Percentiles rank a stretch among this genome's conserved stretches.
phyloP scores from a whole-genome alignment of 192 early-diverging fungal genomes.

The Linnemannia hyalina region DNA sequence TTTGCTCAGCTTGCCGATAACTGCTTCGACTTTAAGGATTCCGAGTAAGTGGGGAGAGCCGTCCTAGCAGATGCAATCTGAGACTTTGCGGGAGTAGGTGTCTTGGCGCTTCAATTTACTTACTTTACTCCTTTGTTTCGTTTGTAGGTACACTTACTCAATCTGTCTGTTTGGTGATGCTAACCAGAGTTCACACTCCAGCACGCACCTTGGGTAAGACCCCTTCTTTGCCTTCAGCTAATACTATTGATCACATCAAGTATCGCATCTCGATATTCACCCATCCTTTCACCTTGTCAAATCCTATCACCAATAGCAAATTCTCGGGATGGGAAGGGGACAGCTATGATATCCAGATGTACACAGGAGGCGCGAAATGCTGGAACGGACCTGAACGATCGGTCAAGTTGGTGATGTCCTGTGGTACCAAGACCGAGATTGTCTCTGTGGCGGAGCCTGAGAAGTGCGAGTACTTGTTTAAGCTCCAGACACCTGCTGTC shows the following conservation, averaged over 20 bases:
- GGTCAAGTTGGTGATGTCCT: constrained; percentile 69
- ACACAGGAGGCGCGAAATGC: constrained; percentile 82
- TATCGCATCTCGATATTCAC: not conserved
- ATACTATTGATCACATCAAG: too few relatives aligned
- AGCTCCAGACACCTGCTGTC: constrained; percentile 83
- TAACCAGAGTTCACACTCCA: constrained; percentile 74
- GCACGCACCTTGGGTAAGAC: constrained; percentile 65
- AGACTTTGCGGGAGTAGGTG: too few relatives aligned
- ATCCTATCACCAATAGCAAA: constrained; percentile 37
- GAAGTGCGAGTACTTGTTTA: constrained; percentile 93
- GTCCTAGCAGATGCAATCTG: too few relatives aligned
- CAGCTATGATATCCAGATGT: constrained; percentile 74
- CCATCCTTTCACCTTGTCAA: not conserved
- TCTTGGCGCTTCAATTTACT: not conserved
- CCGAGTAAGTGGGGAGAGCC: constrained; percentile 66
- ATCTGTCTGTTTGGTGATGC: constrained; percentile 84
- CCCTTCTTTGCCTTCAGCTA: constrained; percentile 24
- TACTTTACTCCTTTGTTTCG: constrained; percentile 53
- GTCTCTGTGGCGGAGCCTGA: constrained; percentile 85
- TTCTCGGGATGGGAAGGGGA: constrained; percentile 65
- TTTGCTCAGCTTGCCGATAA: constrained; percentile 76
- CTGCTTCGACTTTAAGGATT: constrained; percentile 78
- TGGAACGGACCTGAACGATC: constrained; percentile 97
- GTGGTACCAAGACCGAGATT: constrained; percentile 78
- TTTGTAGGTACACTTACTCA: constrained; percentile 76